A percentile compares a stretch with the other conserved stretches of the same genome.
Conservation (phyloP, 2,329 filamentous ascomycete species). For the Colletotrichum brevisporum region DNA sequence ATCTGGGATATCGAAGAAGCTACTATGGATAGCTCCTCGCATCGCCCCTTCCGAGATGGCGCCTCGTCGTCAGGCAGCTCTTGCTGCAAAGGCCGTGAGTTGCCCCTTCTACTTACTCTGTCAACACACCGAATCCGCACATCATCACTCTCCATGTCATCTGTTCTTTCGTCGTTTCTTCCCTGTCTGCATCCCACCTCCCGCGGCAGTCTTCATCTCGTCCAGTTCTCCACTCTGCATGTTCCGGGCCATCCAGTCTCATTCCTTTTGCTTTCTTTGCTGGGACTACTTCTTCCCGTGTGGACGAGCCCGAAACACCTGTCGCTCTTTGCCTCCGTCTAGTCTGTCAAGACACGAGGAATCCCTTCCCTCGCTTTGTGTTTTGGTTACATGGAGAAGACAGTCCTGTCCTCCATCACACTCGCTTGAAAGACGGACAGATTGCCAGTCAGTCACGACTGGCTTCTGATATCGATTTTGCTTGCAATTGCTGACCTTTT, state of each 20-base stretch:
- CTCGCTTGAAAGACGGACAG: slow-evolving; percentile 24
- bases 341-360: slow-evolving; percentile 7
- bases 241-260: slow-evolving; percentile 10
- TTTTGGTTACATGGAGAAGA: slow-evolving; percentile 33
- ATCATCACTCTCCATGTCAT: background rate
- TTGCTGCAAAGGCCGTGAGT: slow-evolving; percentile 38
- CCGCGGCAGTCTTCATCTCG: background rate
- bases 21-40: slow-evolving; percentile 37
- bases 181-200: slow-evolving; percentile 14
- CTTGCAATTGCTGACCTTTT: slow-evolving; percentile 33
- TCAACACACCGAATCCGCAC: background rate
- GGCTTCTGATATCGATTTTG: slow-evolving; percentile 3
- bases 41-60: slow-evolving; percentile 32
- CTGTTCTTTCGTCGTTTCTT: slow-evolving; percentile 28
- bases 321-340: slow-evolving; percentile 26
- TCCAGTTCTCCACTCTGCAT: slow-evolving; percentile 21
- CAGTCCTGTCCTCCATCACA: slow-evolving; percentile 16
- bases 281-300: slow-evolving; percentile 17
- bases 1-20: slow-evolving; percentile 16
- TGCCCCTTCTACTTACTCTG: background rate
- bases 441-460: slow-evolving; percentile 35
- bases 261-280: slow-evolving; percentile 35
- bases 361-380: slow-evolving; percentile 33
- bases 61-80: slow-evolving; percentile 33
- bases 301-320: slow-evolving; percentile 14